Evolutionary conservation across 768 basidiomycete species (phyloP), one percentile per base, ranked within the genome.

Genomic region (Tulasnella sp.): DNA sequence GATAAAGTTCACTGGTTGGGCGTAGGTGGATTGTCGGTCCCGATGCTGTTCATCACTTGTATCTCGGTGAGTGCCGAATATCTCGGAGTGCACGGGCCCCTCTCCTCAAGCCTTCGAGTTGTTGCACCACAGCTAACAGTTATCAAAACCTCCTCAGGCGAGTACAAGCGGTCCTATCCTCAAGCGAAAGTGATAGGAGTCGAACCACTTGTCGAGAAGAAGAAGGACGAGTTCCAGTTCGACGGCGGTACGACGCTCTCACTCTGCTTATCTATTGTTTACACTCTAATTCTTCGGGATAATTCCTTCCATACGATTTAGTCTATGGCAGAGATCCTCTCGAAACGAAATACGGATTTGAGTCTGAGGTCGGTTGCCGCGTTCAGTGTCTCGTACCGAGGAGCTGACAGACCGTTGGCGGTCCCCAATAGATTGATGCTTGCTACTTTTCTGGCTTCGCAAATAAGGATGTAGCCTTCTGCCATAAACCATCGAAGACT

Each of bases 151-250:
- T 29, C 29, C 32, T 62, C 34, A 74, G 75, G 75, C 67, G 76
- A 75, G 14, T 80, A 76, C 62, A 89, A 89, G 79, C 84, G 84
- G 76, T 83, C 84, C n/a, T 94, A 89, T 75, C 90, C 90, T 0
- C 78, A 82, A 19, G 90, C 90, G 0, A 89, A 89, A 76, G 78
- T 92, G 2, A 85, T 94, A 67, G 90, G 89, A 0, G 88, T 90
- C 1, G 83, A 77, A 82, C 69, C 89, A 80, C 22, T 79, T 65
- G 77, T 85, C 83, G 79, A 83, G 42, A 77, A 80, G 72, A 86
- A 86, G 74, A 85, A 85, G 75, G 81, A 84, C 59, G 83, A 82
- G 1, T 77, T 90, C 34, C 80, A 80, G 14, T 86, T 89, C 75
- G 88, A 90, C 70, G 90, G 90, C 76, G 83, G 75, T 76, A 44